Percentiles rank a stretch among this genome's conserved stretches.
These are phyloP conservation scores for Coemansia reversa DNA, from an alignment of 192 early-diverging fungal species.

Conservation along the genomic window DNA sequence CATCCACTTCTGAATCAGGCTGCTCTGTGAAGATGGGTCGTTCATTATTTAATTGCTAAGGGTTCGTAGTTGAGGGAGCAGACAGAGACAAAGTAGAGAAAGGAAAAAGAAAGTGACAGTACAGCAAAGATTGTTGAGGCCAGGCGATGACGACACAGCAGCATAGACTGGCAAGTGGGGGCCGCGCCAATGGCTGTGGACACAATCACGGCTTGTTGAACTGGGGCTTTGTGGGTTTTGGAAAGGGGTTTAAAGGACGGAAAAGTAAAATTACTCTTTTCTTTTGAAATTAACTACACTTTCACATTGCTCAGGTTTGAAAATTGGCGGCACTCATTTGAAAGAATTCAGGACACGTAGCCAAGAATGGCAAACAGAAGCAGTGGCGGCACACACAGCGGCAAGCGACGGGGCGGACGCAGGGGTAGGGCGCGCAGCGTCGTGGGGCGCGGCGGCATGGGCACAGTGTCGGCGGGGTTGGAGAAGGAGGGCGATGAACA, in stretches of 20 bases:
- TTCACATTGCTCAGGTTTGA: too few relatives aligned
- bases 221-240: not conserved
- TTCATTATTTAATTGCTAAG: constrained; percentile 16
- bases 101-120: not conserved
- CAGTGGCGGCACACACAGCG: constrained; percentile 15
- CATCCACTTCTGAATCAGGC: constrained; percentile 63
- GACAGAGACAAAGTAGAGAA: not conserved
- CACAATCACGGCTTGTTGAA: not conserved
- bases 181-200: not conserved
- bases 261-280: not conserved
- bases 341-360: not conserved
- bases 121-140: not conserved
- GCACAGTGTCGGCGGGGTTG: not conserved
- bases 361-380: constrained; percentile 34
- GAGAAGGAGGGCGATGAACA: constrained; percentile 6
- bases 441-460: not conserved
- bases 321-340: too few relatives aligned
- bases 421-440: constrained; percentile 14
- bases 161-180: not conserved
- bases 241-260: not conserved
- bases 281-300: not conserved
- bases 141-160: not conserved
- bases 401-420: constrained; percentile 17
- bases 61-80: not conserved
- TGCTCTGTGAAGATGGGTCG: constrained; percentile 41